A percentile compares a stretch with the other conserved stretches of the same genome.
These are phyloP conservation scores for Kuraishia floccosa DNA, from an alignment of 805 yeast species.

Conservation along the genomic window DNA sequence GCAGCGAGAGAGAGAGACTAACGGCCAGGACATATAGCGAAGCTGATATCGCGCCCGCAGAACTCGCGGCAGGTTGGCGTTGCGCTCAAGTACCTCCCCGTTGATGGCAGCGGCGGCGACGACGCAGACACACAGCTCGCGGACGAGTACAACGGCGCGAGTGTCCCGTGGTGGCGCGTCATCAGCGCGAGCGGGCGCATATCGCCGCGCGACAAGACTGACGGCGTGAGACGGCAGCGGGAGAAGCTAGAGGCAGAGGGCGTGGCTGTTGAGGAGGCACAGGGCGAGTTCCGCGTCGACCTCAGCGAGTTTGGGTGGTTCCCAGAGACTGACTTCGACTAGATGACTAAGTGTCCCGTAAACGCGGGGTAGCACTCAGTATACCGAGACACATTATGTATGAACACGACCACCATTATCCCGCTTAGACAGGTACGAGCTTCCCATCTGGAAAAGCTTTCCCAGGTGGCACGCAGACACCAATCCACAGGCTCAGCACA, in stretches of 20 bases:
- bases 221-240: conserved; percentile 35
- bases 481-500: not conserved
- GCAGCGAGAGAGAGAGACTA: not conserved
- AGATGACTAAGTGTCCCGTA: too few species aligned
- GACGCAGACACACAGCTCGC: conserved; percentile 13
- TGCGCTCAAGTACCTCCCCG: conserved; percentile 46
- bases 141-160: conserved; percentile 15
- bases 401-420: too few species aligned
- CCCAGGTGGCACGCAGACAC: not conserved
- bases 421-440: too few species aligned
- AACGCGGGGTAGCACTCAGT: too few species aligned
- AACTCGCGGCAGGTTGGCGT: conserved; percentile 70
- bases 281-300: conserved; percentile 24
- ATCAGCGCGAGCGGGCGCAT: conserved; percentile 53
- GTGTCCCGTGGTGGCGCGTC: conserved; percentile 79
- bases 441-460: too few species aligned
- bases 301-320: conserved; percentile 49
- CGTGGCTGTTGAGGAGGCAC: conserved; percentile 21
- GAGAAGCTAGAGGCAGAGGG: conserved; percentile 34
- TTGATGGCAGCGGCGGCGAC: conserved; percentile 3
- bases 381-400: too few species aligned
- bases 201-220: conserved; percentile 33
- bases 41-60: conserved; percentile 45
- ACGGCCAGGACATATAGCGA: conserved; percentile 54
- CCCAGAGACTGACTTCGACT: conserved; percentile 35